phyloP scores from a whole-genome alignment of 495 filamentous ascomycete species.

The Penicillium crystallinum region DNA sequence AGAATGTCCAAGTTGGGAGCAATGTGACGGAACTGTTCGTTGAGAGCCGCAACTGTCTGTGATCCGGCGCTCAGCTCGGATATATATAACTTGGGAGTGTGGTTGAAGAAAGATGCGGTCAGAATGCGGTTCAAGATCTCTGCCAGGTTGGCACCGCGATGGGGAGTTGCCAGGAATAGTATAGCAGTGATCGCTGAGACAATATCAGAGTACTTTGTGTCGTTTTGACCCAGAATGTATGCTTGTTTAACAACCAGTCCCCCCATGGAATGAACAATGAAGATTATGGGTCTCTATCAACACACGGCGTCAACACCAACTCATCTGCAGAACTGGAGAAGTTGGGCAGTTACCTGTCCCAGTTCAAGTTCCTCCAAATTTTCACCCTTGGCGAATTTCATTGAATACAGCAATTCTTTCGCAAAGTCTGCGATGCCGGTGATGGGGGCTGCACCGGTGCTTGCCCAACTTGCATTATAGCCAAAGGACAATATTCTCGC shows the following conservation, averaged over 20 bases:
- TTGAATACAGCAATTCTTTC: conserved; percentile 3
- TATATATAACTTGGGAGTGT: neutral
- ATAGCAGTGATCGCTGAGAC: conserved; percentile 1
- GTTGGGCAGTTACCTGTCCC: neutral
- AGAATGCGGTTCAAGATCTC: conserved; percentile 2
- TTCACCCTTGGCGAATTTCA: neutral
- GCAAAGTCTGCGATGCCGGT: conserved; percentile 6
- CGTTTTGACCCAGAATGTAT: neutral
- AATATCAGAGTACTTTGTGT: neutral
- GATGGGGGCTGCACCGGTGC: neutral
- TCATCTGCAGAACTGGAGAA: neutral
- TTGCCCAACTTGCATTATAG: conserved; percentile 3
- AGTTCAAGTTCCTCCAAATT: neutral
- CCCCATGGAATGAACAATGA: conserved; percentile 7
- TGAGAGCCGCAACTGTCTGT: neutral
- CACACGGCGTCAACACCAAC: neutral
- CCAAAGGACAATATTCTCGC: conserved; percentile 4
- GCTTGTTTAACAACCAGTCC: conserved; percentile 6
- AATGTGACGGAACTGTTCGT: conserved; percentile 6
- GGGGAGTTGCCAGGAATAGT: conserved; percentile 6
- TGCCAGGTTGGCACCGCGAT: conserved; percentile 4
- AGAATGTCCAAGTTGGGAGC: neutral
- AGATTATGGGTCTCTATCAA: neutral
- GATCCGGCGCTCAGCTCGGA: neutral
- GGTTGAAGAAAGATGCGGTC: neutral